Conservation (phyloP, 352 stramenopile genomes). For the Pythium phragmitis region DNA sequence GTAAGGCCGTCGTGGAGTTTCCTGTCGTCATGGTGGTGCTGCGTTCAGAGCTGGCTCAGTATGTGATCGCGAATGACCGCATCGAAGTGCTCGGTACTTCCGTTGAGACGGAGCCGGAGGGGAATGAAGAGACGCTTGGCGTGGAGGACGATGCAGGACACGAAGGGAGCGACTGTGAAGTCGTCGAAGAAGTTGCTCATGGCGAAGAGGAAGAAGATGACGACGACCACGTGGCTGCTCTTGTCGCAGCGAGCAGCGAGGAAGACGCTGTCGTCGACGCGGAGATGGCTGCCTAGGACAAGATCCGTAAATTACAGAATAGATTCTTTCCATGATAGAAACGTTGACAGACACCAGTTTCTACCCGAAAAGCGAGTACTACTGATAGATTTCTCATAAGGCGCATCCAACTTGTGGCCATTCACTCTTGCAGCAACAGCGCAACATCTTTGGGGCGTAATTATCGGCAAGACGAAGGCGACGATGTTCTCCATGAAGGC, state of each 20-base stretch:
- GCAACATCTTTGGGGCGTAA: not conserved
- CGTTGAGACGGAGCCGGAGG: not conserved
- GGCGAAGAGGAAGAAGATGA: constrained; percentile 3
- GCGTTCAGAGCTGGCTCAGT: constrained; percentile 43
- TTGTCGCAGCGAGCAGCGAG: not conserved
- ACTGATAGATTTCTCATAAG: constrained; percentile 8
- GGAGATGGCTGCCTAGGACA: not conserved
- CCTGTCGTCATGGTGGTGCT: constrained; percentile 66
- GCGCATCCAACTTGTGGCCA: constrained; percentile 26
- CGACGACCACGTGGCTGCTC: not conserved
- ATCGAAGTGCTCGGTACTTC: constrained; percentile 51
- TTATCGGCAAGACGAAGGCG: not conserved
- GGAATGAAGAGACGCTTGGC: not conserved
- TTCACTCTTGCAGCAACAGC: constrained; percentile 13
- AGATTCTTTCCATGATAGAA: constrained; percentile 15
- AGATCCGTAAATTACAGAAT: constrained; percentile 20
- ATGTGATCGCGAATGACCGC: constrained; percentile 57
- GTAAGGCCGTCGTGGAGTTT: constrained; percentile 80
- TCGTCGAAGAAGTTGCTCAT: constrained; percentile 2
- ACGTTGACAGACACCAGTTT: not conserved
- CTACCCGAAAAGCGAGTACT: constrained; percentile 8
- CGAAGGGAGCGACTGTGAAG: constrained; percentile 6
- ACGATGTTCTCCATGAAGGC: constrained; percentile 44
- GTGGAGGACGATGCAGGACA: constrained; percentile 8
- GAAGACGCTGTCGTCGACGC: not conserved